Base-by-base conservation (phyloP, 306 rosid species). In the Medicago truncatula region DNA sequence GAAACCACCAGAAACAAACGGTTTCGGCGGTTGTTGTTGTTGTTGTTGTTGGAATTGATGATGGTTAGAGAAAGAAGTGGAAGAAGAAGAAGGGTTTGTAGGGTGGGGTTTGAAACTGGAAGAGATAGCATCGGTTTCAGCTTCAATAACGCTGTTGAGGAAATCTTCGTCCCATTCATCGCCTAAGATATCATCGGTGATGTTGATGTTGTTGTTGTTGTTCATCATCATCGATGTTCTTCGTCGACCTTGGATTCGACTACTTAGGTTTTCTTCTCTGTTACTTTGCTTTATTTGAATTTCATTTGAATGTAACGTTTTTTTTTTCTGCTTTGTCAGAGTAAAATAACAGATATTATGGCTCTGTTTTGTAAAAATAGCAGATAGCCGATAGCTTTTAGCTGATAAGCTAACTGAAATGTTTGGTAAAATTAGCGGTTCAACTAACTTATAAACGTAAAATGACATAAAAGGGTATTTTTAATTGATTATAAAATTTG, bases 21-120 rank as follows among this genome's bases (percentile, higher is more conserved):
- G 58, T 58, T 21, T 34, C 1, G 3, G 16, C 1, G 3, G 16
- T 58, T 59, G 65, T 13, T 11, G 65, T 12, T 59, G 65, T 13
- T 11, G 65, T 12, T 12, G 66, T 4, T 1, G 40, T 59, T 59
- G 65, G 17, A 1, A 7, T 16, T 53, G 64, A 23, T 16, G 58
- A 52, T 57, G 38, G 31, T 57, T 57, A 6, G 65, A 59, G 10
- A 13, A 13, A 11, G 62, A 10, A 2, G 7, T 10, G 4, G 57
- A n/a, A 52, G 57, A 23, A 2, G 67, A 60, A 61, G 67, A 61
- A 61, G 40, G 65, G 39, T 25, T 28, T 7, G 66, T 60, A 18
- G 12, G 0, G 2, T 1, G 20, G 43, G 41, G 12, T 61, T 61
- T 61, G 67, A 41, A 0, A 28, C 28, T 61, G 0, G 66, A 31